A percentile compares a stretch with the other conserved stretches of the same genome.
phyloP scores from a whole-genome alignment of 768 basidiomycete species.

The Phallus indusiatus region DNA sequence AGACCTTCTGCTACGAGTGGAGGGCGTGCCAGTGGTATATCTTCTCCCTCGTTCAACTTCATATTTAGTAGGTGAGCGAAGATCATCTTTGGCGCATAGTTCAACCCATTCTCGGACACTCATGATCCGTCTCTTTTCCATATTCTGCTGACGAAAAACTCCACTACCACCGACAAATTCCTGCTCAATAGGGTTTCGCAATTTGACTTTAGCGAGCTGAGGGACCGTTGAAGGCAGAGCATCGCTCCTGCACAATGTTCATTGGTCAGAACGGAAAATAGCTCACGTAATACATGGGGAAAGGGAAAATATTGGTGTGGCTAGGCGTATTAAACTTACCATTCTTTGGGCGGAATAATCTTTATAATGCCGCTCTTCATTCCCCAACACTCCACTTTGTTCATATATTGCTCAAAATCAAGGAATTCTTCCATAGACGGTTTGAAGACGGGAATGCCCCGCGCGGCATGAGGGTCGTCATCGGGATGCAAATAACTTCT shows the following conservation, averaged over 20 bases:
- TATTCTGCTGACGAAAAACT: conserved; percentile 82
- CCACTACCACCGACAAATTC: conserved; percentile 82
- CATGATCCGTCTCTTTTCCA: conserved; percentile 77
- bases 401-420: conserved; percentile 90
- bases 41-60: conserved; percentile 42
- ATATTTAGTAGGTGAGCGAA: conserved; percentile 60
- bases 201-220: conserved; percentile 66
- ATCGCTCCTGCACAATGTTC: conserved; percentile 42
- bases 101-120: conserved; percentile 86
- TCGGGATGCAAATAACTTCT: conserved; percentile 44
- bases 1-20: neutral
- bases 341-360: conserved; percentile 90
- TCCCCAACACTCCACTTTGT: conserved; percentile 83
- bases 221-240: conserved; percentile 60
- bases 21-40: neutral
- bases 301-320: neutral
- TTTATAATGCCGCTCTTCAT: conserved; percentile 88
- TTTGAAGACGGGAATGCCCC: conserved; percentile 94
- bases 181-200: conserved; percentile 89
- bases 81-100: conserved; percentile 60
- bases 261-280: conserved; percentile 10
- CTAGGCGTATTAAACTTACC: conserved; percentile 41
- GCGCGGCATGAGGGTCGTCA: conserved; percentile 71
- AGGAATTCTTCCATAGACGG: conserved; percentile 87
- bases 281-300: conserved; percentile 12